These are phyloP conservation scores for Solanum dulcamara DNA, from an alignment of 257 asterid genomes.

Conservation along the genomic window DNA sequence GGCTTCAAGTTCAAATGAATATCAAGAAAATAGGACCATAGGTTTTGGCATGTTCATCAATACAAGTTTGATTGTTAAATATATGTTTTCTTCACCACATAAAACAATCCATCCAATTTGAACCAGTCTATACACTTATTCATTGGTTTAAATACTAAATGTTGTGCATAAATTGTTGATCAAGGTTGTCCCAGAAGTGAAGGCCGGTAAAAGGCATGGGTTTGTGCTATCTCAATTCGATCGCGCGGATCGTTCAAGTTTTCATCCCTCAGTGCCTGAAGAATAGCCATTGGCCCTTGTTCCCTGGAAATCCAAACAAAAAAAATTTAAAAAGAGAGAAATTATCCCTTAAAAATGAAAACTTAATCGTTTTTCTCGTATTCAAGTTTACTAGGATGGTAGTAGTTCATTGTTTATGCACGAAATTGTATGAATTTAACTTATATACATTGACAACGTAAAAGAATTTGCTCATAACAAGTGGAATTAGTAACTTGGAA, in stretches of 20 bases:
- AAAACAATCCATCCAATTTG: not conserved
- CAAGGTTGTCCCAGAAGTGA: conserved; percentile 62
- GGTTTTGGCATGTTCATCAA: not conserved
- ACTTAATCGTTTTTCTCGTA: not conserved
- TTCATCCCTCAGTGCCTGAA: conserved; percentile 74
- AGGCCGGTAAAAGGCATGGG: conserved; percentile 80
- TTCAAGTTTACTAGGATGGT: not conserved
- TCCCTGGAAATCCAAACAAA: conserved; percentile 32
- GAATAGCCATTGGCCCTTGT: conserved; percentile 49
- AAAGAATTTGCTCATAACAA: not conserved
- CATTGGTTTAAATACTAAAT: not conserved
- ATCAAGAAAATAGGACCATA: not conserved
- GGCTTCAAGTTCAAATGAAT: not conserved
- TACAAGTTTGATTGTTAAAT: not conserved
- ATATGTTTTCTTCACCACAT: not conserved
- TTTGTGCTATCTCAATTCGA: conserved; percentile 79
- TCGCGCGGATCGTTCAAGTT: conserved; percentile 86
- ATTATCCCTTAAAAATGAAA: not conserved
- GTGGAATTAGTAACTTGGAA: not conserved
- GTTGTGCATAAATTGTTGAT: not conserved
- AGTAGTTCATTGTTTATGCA: not conserved
- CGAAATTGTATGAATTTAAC: not conserved
- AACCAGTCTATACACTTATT: conserved; percentile 2
- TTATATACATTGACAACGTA: not conserved
- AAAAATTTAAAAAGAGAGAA: not conserved